phyloP scores from a whole-genome alignment of 75 land plant species.

The Picea sitchensis region DNA sequence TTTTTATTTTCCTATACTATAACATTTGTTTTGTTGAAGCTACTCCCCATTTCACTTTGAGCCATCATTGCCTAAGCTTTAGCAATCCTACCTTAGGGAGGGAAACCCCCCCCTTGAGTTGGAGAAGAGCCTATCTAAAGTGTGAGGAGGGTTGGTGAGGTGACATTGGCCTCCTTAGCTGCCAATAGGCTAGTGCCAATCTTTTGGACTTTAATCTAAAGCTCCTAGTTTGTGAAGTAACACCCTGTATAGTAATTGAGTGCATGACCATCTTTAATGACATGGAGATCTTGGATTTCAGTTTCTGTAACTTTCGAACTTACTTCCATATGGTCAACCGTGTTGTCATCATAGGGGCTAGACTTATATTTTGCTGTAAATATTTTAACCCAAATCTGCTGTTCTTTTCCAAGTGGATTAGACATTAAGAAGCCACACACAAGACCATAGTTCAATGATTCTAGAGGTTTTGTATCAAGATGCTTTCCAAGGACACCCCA shows the following conservation, averaged over 20 bases:
- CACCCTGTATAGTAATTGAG: background rate
- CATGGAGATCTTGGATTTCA: background rate
- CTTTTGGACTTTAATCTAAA: no score
- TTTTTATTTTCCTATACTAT: no score
- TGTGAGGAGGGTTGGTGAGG: no score
- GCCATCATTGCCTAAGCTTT: no score
- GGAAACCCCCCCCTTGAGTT: no score
- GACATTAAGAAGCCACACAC: background rate
- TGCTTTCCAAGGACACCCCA: background rate
- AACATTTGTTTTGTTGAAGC: no score
- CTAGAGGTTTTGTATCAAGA: background rate
- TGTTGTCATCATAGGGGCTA: background rate
- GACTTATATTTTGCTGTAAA: background rate
- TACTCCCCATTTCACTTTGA: no score
- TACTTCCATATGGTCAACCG: background rate
- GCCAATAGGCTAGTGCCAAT: no score
- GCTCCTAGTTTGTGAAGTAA: no score
- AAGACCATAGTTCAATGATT: background rate
- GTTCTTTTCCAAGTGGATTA: background rate
- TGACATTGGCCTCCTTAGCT: no score
- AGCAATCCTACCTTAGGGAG: no score
- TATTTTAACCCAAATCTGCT: background rate
- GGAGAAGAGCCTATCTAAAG: no score
- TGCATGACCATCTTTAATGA: slow-evolving; percentile 1
- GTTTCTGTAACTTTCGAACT: background rate